These are phyloP conservation scores for Rhodotorula sp. DNA, from an alignment of 1,284 basidiomycete species.

Conservation along the genomic window DNA sequence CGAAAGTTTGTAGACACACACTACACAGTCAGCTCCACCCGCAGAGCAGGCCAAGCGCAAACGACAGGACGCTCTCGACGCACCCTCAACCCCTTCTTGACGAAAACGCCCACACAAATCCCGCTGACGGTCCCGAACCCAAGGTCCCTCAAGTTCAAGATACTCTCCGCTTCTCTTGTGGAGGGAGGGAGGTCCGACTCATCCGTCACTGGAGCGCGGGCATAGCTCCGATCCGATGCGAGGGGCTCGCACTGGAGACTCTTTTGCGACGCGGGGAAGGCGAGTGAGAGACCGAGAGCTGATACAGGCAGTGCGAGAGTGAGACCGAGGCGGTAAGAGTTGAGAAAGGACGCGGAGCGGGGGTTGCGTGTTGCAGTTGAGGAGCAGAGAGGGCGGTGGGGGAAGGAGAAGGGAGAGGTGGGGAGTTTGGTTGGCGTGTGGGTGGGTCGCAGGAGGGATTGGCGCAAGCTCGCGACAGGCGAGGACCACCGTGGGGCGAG, in stretches of 20 bases:
- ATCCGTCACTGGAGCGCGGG: not conserved
- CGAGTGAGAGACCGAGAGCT: conserved; percentile 18
- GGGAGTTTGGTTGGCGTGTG: not conserved
- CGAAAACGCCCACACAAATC: conserved; percentile 44
- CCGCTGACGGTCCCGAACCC: conserved; percentile 43
- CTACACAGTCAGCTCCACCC: no score
- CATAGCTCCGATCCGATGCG: not conserved
- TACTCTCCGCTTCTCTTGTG: conserved; percentile 34
- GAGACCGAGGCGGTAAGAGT: conserved; percentile 34
- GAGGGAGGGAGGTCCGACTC: not conserved
- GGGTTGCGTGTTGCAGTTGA: conserved; percentile 19
- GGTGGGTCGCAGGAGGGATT: not conserved
- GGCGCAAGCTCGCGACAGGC: not conserved
- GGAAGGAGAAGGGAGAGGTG: not conserved
- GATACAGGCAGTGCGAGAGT: conserved; percentile 20
- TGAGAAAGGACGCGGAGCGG: conserved; percentile 14
- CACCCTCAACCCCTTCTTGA: conserved; percentile 44
- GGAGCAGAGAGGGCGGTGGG: conserved; percentile 35
- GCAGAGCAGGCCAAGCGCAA: no score
- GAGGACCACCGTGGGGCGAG: conserved; percentile 14
- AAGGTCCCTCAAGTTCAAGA: conserved; percentile 38
- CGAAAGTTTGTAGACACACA: not conserved
- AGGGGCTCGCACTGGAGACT: conserved; percentile 19
- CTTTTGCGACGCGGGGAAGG: not conserved
- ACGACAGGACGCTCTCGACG: not conserved